Percentiles rank a stretch among this genome's conserved stretches.
phyloP scores from a whole-genome alignment of 2,329 filamentous ascomycete species.

The Aureobasidium sp. region DNA sequence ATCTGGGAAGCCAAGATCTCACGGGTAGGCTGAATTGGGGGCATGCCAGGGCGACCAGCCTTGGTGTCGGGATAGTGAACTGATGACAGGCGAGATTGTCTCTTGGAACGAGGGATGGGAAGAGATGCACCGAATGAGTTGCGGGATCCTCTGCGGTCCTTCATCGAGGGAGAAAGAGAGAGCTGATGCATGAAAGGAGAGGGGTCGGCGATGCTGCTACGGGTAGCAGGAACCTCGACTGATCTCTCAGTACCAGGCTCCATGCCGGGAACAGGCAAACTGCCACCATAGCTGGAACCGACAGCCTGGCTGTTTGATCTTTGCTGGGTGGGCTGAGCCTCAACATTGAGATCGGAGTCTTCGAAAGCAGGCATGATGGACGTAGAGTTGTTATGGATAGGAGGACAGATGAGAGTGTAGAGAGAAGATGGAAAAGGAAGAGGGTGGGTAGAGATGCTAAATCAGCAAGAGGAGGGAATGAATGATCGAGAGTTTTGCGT shows the following conservation, averaged over 20 bases:
- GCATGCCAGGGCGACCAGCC: conserved; percentile 50
- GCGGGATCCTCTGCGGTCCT: conserved; percentile 59
- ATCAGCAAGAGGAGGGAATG: conserved; percentile 4
- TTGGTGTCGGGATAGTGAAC: conserved; percentile 46
- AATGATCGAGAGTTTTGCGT: conserved; percentile 5
- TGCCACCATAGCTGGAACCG: conserved; percentile 28
- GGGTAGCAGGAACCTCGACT: conserved; percentile 63
- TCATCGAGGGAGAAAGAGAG: conserved; percentile 60
- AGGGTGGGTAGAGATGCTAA: conserved; percentile 7
- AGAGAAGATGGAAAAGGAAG: conserved; percentile 8
- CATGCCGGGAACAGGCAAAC: conserved; percentile 39
- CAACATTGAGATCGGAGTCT: conserved; percentile 47
- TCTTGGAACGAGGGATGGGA: conserved; percentile 64
- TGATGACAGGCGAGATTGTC: conserved; percentile 60
- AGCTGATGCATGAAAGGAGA: conserved; percentile 66
- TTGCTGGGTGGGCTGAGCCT: conserved; percentile 30
- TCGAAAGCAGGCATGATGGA: conserved; percentile 54
- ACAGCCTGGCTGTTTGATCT: conserved; percentile 23
- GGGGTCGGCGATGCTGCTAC: conserved; percentile 62
- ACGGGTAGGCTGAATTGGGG: conserved; percentile 52
- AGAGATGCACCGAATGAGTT: conserved; percentile 70
- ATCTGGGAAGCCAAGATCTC: conserved; percentile 64
- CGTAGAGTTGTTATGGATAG: conserved; percentile 8
- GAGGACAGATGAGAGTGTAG: conserved; percentile 1
- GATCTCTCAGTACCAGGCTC: conserved; percentile 38